These are phyloP conservation scores for Starmera quercuum DNA, from an alignment of 805 yeast genomes.

Conservation along the genomic window DNA sequence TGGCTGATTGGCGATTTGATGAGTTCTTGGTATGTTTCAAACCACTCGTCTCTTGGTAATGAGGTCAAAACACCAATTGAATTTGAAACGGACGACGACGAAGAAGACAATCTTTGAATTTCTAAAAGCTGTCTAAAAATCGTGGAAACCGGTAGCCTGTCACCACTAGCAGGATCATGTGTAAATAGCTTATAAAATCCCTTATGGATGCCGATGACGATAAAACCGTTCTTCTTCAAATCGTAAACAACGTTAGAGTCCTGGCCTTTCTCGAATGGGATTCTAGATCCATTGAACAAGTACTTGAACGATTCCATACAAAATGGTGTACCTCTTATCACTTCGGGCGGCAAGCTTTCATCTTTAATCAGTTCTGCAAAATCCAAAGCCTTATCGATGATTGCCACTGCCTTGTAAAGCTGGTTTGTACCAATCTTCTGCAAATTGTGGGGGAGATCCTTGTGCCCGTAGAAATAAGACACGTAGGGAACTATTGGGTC, in stretches of 20 bases:
- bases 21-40: constrained; percentile 49
- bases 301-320: constrained; percentile 90
- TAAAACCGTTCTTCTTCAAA: constrained; percentile 54
- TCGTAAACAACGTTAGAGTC: constrained; percentile 58
- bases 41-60: constrained; percentile 81
- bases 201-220: constrained; percentile 67
- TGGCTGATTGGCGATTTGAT: constrained; percentile 52
- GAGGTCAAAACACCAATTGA: constrained; percentile 79
- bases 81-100: constrained; percentile 21
- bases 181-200: constrained; percentile 73
- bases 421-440: constrained; percentile 51
- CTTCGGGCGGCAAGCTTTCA: constrained; percentile 75
- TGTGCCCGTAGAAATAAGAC: constrained; percentile 83
- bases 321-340: constrained; percentile 68
- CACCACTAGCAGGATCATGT: constrained; percentile 35
- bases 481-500: constrained; percentile 96
- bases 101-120: constrained; percentile 35
- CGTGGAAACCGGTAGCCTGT: constrained; percentile 36
- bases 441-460: constrained; percentile 40
- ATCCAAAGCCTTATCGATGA: constrained; percentile 57
- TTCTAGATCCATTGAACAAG: constrained; percentile 86
- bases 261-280: constrained; percentile 52
- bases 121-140: constrained; percentile 51
- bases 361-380: constrained; percentile 61
- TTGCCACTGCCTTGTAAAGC: constrained; percentile 65